Base-by-base conservation (phyloP, 1,284 basidiomycete species). In the Leccinum subrobustum region DNA sequence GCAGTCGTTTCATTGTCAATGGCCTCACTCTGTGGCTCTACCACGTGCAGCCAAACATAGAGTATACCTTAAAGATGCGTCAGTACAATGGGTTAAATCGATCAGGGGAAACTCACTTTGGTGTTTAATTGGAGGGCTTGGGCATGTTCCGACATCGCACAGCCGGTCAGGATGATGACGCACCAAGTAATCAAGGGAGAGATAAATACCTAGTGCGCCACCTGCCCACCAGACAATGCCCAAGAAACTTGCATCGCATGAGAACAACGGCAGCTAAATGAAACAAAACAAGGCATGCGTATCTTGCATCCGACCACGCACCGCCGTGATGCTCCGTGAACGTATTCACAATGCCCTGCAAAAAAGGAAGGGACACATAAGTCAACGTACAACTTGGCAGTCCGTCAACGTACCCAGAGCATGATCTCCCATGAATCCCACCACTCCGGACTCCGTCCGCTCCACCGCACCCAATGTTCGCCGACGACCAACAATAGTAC, bases 371-470 rank as follows among this genome's bases (percentile, higher is more conserved):
- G 6, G 37, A 37, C 16, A 39, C 6, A 58, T 63, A 12, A 64
- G 35, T 5, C 29, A 4, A 18, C 3, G 51, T 27, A 2, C n/a
- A 29, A 29, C 29, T 27, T 16, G 56, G 18, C 11, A 54, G 44
- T 14, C 11, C 12, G 6, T 18, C 23, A 7, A 78, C 88, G 59
- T 70, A 92, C 91, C 95, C 94, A 96, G 33, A 89, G 76, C 76
- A 88, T 89, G 64, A 97, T 96, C 16, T 96, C 87, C 81, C 87
- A 90, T 14, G 88, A 92, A 75, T 97, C 95, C 80, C 93, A 89
- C 85, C 88, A 95, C 70, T 98, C 96, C 63, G 95, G 95, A 70
- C 87, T 91, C 56, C 81, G 80, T 31, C 86, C 85, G 55, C 79
- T 88, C 44, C 85, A 78, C 63, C 85, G 81, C 2, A 96, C 80